Conservation (phyloP, 2,329 filamentous ascomycete genomes). For the Zelopaecilomyces penicillatus region DNA sequence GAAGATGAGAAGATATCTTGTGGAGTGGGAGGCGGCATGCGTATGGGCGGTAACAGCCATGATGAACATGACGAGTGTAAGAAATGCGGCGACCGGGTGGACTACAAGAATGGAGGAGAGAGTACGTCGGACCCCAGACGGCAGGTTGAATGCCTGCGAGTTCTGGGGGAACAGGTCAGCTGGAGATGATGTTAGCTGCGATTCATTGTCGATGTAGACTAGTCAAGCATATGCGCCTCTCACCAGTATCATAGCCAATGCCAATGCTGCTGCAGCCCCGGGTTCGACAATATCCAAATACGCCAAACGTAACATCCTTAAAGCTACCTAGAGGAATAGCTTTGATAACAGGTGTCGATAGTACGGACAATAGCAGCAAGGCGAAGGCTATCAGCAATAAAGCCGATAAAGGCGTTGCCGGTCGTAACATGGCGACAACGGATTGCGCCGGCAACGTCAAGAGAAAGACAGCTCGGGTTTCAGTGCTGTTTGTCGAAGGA, state of each 20-base stretch:
- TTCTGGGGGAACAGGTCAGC: constrained; percentile 19
- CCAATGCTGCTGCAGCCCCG: constrained; percentile 61
- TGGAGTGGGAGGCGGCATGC: constrained; percentile 80
- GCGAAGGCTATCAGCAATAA: constrained; percentile 79
- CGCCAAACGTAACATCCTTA: constrained; percentile 72
- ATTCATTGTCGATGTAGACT: not conserved
- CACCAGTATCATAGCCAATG: constrained; percentile 80
- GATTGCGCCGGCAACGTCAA: constrained; percentile 7
- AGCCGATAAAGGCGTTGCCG: constrained; percentile 83
- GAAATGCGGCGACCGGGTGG: constrained; percentile 80
- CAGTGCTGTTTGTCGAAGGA: too few relatives aligned
- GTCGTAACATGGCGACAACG: constrained; percentile 65
- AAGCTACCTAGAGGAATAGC: constrained; percentile 75
- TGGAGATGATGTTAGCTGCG: constrained; percentile 5
- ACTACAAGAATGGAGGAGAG: constrained; percentile 88
- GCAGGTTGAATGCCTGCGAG: constrained; percentile 46
- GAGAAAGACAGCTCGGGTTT: too few relatives aligned
- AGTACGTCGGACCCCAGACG: constrained; percentile 43
- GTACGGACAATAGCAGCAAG: constrained; percentile 72
- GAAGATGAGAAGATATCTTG: constrained; percentile 74
- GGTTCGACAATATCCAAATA: constrained; percentile 78
- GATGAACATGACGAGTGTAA: constrained; percentile 76
- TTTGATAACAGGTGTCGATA: constrained; percentile 87
- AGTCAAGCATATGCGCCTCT: not conserved
- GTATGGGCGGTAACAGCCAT: constrained; percentile 77